These are phyloP conservation scores for Aspergillus niger DNA, from an alignment of 2,329 filamentous ascomycete species.

Conservation along the genomic window DNA sequence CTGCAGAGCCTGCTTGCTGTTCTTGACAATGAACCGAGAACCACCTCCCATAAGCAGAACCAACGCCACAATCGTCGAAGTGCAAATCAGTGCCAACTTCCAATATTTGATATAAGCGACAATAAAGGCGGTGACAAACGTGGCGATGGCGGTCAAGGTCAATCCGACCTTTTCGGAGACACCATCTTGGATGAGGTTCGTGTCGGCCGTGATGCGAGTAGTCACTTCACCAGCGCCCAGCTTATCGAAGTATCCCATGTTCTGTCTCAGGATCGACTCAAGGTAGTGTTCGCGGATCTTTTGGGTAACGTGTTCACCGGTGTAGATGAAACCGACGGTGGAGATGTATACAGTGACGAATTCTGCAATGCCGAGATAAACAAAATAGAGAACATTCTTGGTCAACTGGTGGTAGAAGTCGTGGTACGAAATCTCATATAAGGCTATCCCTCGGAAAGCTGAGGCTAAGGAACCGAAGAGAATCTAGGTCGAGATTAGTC, in stretches of 20 bases:
- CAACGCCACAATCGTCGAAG: conserved; percentile 78
- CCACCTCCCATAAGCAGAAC: conserved; percentile 74
- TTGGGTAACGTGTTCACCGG: conserved; percentile 74
- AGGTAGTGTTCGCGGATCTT: conserved; percentile 84
- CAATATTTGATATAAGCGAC: conserved; percentile 91
- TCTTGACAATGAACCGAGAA: conserved; percentile 75
- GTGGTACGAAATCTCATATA: conserved; percentile 49
- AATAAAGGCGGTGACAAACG: conserved; percentile 84
- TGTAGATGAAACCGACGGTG: conserved; percentile 88
- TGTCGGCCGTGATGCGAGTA: conserved; percentile 90
- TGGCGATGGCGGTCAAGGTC: conserved; percentile 73
- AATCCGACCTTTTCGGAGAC: conserved; percentile 87
- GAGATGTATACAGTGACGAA: conserved; percentile 76
- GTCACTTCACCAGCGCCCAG: conserved; percentile 91
- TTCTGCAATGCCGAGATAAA: conserved; percentile 80
- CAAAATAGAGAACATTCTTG: conserved; percentile 74
- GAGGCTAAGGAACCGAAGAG: conserved; percentile 76
- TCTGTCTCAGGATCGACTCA: conserved; percentile 78
- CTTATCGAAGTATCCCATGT: conserved; percentile 92
- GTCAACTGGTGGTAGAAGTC: conserved; percentile 64
- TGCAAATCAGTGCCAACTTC: conserved; percentile 87
- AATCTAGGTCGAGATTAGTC: conserved; percentile 37
- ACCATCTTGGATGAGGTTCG: conserved; percentile 88
- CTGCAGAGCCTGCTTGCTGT: conserved; percentile 73
- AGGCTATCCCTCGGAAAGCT: conserved; percentile 68